Evolutionary conservation across 331 rosid species (phyloP).

Genomic region (Quercus phellos): DNA sequence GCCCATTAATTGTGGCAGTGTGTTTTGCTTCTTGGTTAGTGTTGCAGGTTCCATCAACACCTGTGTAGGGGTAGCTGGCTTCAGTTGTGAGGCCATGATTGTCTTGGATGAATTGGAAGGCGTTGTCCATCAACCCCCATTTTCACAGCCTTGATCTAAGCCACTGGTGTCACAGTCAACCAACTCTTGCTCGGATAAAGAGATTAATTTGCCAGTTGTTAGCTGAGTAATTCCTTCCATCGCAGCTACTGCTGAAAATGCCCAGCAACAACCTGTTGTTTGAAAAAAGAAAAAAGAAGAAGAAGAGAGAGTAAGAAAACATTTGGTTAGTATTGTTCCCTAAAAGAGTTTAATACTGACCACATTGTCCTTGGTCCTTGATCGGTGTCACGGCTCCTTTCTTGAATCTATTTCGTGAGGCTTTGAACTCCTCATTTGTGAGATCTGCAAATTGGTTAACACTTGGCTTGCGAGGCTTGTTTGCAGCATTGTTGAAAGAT

Average conservation of each 20-base stretch:
- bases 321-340: too few species aligned
- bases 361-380: too few species aligned
- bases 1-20: conserved; percentile 38
- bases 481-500: too few species aligned
- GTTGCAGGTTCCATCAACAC: conserved; percentile 38
- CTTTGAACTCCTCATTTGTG: too few species aligned
- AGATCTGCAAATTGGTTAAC: too few species aligned
- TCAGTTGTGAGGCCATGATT: conserved; percentile 39
- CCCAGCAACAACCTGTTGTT: conserved; percentile 9
- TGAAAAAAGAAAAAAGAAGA: too few species aligned
- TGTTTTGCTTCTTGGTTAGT: conserved; percentile 9
- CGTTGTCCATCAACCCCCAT: conserved; percentile 49
- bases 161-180: conserved; percentile 49
- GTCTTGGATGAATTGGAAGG: conserved; percentile 42
- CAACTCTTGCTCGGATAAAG: conserved; percentile 53
- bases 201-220: conserved; percentile 28
- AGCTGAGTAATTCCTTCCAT: conserved; percentile 37
- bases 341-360: too few species aligned
- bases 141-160: conserved; percentile 45
- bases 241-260: conserved; percentile 58
- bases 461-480: too few species aligned
- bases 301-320: too few species aligned
- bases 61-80: conserved; percentile 36
- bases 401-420: too few species aligned
- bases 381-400: too few species aligned